Conservation (phyloP, 345 rosid genomes). For the Psidium friedrichsthalianum region DNA sequence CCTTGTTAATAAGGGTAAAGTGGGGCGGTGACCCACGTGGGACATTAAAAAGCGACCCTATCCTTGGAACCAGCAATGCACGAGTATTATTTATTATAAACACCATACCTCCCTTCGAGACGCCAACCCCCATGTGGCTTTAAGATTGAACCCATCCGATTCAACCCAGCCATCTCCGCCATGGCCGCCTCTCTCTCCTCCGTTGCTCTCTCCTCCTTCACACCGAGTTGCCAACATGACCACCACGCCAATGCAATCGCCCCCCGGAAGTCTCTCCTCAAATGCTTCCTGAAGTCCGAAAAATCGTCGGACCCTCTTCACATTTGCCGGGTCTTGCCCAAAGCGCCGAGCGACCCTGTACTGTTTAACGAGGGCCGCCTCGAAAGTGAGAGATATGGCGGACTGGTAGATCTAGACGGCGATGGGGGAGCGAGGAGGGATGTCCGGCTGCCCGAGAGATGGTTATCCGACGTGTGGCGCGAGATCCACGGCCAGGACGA, state of each 20-base stretch:
- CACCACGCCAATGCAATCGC: not conserved
- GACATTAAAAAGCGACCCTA: not conserved
- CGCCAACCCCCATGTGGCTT: not conserved
- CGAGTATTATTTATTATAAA: not conserved
- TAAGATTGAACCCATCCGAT: not conserved
- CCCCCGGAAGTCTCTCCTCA: not conserved
- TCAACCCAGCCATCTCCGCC: not conserved
- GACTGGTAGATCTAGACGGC: not conserved
- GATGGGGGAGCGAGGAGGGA: not conserved
- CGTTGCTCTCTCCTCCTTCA: not conserved
- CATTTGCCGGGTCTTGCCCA: not conserved
- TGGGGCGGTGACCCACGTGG: not conserved
- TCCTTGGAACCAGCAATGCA: not conserved
- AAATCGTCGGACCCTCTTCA: not conserved
- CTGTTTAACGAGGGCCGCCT: not conserved
- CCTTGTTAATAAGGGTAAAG: not conserved
- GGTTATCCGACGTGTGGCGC: slow-evolving; percentile 45
- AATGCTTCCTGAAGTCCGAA: not conserved
- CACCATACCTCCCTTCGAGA: not conserved
- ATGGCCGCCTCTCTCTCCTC: not conserved
- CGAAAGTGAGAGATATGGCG: not conserved
- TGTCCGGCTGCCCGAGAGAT: slow-evolving; percentile 8
- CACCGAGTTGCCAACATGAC: not conserved
- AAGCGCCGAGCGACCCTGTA: not conserved
- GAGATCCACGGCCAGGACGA: slow-evolving; percentile 74